A percentile compares a stretch with the other conserved stretches of the same genome.
Conservation (phyloP, 306 rosid species). For the Cucurbita pepo region DNA sequence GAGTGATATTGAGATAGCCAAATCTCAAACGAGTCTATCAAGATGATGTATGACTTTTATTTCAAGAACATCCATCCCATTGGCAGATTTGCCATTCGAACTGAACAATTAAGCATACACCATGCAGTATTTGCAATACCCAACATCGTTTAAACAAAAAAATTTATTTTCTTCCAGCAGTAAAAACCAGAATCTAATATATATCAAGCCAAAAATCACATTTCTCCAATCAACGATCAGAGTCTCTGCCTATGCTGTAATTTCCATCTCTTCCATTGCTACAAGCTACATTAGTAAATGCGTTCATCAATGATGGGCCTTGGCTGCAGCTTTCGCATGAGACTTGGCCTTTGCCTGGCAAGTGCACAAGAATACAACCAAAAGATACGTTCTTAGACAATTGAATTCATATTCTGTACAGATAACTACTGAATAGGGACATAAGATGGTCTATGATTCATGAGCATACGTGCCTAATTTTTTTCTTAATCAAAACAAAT, state of each 20-base stretch:
- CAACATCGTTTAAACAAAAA: background rate
- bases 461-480: background rate
- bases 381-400: background rate
- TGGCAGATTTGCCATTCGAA: background rate
- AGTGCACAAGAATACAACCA: background rate
- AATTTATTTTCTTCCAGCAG: background rate
- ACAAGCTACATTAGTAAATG: background rate
- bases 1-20: too few relatives aligned
- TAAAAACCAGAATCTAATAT: background rate
- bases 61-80: background rate
- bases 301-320: constrained; percentile 11
- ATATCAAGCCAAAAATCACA: background rate
- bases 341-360: constrained; percentile 32
- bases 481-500: background rate
- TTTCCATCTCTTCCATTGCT: background rate
- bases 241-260: background rate
- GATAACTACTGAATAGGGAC: background rate
- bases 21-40: background rate
- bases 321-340: constrained; percentile 23
- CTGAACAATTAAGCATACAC: background rate
- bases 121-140: background rate
- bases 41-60: background rate
- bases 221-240: background rate
- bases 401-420: background rate
- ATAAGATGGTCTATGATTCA: background rate